These are phyloP conservation scores for Ramichloridium luteum DNA, from an alignment of 2,329 filamentous ascomycete species.

Conservation along the genomic window DNA sequence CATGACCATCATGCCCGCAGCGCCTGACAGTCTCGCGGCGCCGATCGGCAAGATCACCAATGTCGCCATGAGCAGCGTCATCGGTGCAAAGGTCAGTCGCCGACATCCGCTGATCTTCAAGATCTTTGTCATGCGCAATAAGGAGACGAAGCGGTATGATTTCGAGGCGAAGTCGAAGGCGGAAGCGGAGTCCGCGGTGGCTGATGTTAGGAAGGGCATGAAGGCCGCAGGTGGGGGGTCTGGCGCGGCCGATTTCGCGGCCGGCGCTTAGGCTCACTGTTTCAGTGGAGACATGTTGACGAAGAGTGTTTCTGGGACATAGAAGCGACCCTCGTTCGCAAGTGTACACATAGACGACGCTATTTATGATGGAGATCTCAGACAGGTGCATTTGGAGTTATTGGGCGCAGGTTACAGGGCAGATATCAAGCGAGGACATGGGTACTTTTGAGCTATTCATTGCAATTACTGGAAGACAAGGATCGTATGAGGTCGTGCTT, in stretches of 20 bases:
- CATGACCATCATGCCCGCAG: conserved; percentile 65
- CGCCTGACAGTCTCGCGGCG: conserved; percentile 20
- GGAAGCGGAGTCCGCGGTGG: conserved; percentile 68
- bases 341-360: too few relatives aligned
- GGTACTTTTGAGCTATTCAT: too few relatives aligned
- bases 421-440: too few relatives aligned
- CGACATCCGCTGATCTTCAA: conserved; percentile 73
- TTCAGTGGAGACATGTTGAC: too few relatives aligned
- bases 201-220: conserved; percentile 49
- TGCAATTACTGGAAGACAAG: too few relatives aligned
- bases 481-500: too few relatives aligned
- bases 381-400: too few relatives aligned
- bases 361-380: too few relatives aligned
- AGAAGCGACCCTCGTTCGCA: too few relatives aligned
- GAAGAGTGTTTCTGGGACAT: too few relatives aligned
- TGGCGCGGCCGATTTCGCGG: background rate
- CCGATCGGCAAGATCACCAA: conserved; percentile 57
- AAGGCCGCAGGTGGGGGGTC: conserved; percentile 3
- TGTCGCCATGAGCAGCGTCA: conserved; percentile 69
- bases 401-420: too few relatives aligned
- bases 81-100: conserved; percentile 69
- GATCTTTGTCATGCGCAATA: conserved; percentile 60
- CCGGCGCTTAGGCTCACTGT: too few relatives aligned
- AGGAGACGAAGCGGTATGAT: conserved; percentile 70
- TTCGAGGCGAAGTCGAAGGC: conserved; percentile 64